phyloP scores from a whole-genome alignment of 148 eudicot genomes.

The Diospyros kaki region DNA sequence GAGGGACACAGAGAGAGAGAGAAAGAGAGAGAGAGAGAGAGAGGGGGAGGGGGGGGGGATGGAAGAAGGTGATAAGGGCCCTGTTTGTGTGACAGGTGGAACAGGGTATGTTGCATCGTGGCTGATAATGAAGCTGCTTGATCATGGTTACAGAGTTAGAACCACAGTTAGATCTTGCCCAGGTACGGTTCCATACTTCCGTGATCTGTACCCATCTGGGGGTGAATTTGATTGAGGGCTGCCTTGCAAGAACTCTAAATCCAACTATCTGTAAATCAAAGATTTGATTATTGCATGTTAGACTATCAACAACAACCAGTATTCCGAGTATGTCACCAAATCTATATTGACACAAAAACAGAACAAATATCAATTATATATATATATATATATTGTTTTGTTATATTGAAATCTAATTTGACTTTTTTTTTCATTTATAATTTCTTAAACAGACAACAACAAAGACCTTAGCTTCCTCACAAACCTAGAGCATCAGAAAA shows the following conservation, averaged over 20 bases:
- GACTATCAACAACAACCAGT: no score
- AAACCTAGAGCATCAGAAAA: constrained; percentile 35
- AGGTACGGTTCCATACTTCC: not conserved
- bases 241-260: no score
- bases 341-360: no score
- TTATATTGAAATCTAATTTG: not conserved
- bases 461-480: constrained; percentile 42
- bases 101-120: constrained; percentile 14
- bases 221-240: no score
- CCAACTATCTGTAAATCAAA: no score
- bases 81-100: constrained; percentile 14
- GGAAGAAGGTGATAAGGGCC: constrained; percentile 11
- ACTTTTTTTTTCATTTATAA: not conserved
- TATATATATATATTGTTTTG: not conserved
- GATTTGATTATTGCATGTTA: no score
- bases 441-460: constrained; percentile 16
- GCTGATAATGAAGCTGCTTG: constrained; percentile 16
- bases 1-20: not conserved
- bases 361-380: not conserved
- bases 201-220: no score
- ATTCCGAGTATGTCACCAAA: no score
- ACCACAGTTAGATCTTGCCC: constrained; percentile 12
- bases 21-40: not conserved
- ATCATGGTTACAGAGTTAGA: constrained; percentile 8
- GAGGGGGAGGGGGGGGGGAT: not conserved